Evolutionary conservation across 352 stramenopile genomes (phyloP).

Genomic region (Pythium inflatum): DNA sequence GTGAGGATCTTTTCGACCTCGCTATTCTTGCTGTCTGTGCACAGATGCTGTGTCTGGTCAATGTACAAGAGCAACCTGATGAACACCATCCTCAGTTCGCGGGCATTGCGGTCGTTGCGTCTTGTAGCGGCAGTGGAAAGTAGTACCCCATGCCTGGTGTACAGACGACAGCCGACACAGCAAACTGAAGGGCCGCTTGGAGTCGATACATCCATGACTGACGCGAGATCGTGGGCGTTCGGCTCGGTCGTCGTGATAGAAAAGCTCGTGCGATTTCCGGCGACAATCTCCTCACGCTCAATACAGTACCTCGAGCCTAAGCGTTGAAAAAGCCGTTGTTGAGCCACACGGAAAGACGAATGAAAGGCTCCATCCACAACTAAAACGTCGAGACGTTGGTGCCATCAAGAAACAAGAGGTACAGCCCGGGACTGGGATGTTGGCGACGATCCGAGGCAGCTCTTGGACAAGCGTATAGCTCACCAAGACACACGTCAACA

Average conservation of each 20-base stretch:
- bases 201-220: slow-evolving; percentile 15
- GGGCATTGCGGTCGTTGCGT: too few species aligned
- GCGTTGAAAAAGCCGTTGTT: slow-evolving; percentile 14
- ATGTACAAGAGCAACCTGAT: too few species aligned
- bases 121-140: not conserved
- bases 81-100: too few species aligned
- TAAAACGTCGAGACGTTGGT: slow-evolving; percentile 17
- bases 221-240: not conserved
- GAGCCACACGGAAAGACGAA: not conserved
- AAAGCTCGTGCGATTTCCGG: not conserved
- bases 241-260: not conserved
- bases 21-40: too few species aligned
- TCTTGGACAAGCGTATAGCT: slow-evolving; percentile 1
- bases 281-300: slow-evolving; percentile 6
- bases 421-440: not conserved
- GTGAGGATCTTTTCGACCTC: too few species aligned
- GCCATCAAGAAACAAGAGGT: slow-evolving; percentile 10
- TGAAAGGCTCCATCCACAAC: slow-evolving; percentile 1
- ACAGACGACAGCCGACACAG: not conserved
- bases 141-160: not conserved
- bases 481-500: slow-evolving; percentile 3
- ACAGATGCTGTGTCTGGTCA: too few species aligned
- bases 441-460: slow-evolving; percentile 3
- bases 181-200: not conserved
- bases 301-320: slow-evolving; percentile 6